A percentile compares a stretch with the other conserved stretches of the same genome.
These are phyloP conservation scores for Microthlaspi erraticum DNA, from an alignment of 345 rosid genomes.

Conservation along the genomic window DNA sequence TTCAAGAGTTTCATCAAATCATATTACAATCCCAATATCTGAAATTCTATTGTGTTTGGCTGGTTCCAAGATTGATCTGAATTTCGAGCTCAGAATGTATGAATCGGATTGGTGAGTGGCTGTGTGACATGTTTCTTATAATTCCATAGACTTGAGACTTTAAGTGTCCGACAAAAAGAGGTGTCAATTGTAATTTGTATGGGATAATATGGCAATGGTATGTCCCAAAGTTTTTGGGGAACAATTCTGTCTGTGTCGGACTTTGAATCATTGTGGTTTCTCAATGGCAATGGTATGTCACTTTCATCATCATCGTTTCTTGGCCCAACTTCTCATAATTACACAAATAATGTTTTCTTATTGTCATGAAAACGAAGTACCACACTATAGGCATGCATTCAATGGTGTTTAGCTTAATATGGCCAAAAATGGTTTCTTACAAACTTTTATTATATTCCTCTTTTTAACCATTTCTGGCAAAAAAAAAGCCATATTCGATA, in stretches of 20 bases:
- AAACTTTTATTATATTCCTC: slow-evolving; percentile 27
- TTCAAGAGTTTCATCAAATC: not conserved
- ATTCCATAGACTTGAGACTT: not conserved
- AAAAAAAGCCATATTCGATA: not conserved
- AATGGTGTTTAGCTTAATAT: slow-evolving; percentile 29
- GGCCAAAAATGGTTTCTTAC: slow-evolving; percentile 29
- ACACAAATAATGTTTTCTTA: not conserved
- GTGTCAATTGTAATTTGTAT: slow-evolving; percentile 8
- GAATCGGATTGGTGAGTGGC: not conserved
- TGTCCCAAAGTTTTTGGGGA: slow-evolving; percentile 21
- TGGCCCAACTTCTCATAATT: slow-evolving; percentile 12
- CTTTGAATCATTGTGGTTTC: slow-evolving; percentile 21
- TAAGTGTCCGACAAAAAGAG: slow-evolving; percentile 26
- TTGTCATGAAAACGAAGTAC: slow-evolving; percentile 10
- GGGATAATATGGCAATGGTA: slow-evolving; percentile 24
- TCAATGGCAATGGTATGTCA: slow-evolving; percentile 14
- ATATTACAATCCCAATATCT: not conserved
- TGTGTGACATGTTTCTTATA: slow-evolving; percentile 11
- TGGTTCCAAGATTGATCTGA: not conserved
- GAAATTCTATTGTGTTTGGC: not conserved
- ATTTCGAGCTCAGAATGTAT: not conserved
- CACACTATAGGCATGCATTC: slow-evolving; percentile 1
- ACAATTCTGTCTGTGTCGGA: slow-evolving; percentile 15
- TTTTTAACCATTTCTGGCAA: slow-evolving; percentile 31
- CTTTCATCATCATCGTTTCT: slow-evolving; percentile 20